Evolutionary conservation across 2,329 filamentous ascomycete genomes (phyloP).

Genomic region (Hymenoscyphus salicellus): DNA sequence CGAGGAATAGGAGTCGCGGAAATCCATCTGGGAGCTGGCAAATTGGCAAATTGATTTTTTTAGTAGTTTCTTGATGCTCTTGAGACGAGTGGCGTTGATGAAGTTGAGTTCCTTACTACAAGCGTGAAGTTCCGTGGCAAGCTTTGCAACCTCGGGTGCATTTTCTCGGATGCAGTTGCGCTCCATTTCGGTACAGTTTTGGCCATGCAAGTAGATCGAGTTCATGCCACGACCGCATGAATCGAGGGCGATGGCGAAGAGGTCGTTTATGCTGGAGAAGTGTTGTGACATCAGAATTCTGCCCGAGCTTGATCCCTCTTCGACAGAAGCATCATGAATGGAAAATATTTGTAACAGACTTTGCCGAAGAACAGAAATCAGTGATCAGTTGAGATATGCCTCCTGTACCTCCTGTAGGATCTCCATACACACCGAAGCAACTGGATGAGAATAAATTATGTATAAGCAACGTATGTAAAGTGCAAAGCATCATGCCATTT

Average conservation of each 20-base stretch:
- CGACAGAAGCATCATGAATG: not conserved
- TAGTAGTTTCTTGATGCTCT: constrained; percentile 7
- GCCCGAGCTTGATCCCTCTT: not conserved
- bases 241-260: constrained; percentile 8
- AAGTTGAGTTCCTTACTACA: constrained; percentile 9
- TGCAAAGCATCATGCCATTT: not conserved
- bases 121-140: constrained; percentile 6
- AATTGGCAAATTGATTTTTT: constrained; percentile 10
- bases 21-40: not conserved
- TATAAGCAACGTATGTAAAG: constrained; percentile 10
- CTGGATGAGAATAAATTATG: not conserved
- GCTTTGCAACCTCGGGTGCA: constrained; percentile 1
- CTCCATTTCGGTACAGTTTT: constrained; percentile 7
- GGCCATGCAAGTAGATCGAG: constrained; percentile 9
- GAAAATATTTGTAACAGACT: constrained; percentile 8
- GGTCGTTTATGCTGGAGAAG: constrained; percentile 6
- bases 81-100: constrained; percentile 5
- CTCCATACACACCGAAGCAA: not conserved
- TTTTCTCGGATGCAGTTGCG: constrained; percentile 6
- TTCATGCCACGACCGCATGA: constrained; percentile 10
- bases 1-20: not conserved
- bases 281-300: constrained; percentile 9
- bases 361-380: constrained; percentile 8
- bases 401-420: not conserved
- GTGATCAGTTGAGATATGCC: constrained; percentile 6